phyloP scores from a whole-genome alignment of 495 filamentous ascomycete genomes.

The Bathelium albidoporum region DNA sequence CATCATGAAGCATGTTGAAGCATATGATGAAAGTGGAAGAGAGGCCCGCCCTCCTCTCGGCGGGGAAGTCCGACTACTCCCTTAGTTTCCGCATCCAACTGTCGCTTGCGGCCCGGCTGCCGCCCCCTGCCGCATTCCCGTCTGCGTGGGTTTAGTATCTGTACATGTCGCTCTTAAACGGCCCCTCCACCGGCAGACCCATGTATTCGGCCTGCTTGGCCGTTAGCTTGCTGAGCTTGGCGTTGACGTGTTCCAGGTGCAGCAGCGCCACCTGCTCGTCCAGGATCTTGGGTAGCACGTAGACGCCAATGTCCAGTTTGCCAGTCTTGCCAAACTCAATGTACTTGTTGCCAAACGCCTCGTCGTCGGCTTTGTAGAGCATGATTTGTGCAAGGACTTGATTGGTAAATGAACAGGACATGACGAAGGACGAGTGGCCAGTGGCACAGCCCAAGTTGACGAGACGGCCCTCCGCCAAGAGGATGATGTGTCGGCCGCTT shows the following conservation, averaged over 20 bases:
- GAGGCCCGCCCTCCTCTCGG: background rate
- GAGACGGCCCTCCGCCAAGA: slow-evolving; percentile 94
- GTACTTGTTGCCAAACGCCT: slow-evolving; percentile 82
- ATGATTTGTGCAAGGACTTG: slow-evolving; percentile 99
- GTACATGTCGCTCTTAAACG: slow-evolving; percentile 82
- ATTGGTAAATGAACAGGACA: slow-evolving; percentile 99
- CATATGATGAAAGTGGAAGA: background rate
- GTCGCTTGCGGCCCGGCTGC: background rate
- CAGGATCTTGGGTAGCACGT: slow-evolving; percentile 95
- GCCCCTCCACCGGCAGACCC: slow-evolving; percentile 69
- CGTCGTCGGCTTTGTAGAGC: slow-evolving; percentile 87
- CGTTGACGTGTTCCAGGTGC: slow-evolving; percentile 91
- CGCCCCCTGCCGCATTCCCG: background rate
- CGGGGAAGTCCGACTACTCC: background rate
- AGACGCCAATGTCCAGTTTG: slow-evolving; percentile 87
- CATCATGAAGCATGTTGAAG: slow-evolving; percentile 3
- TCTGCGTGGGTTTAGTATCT: slow-evolving; percentile 39
- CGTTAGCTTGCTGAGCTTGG: slow-evolving; percentile 77
- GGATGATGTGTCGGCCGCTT: slow-evolving; percentile 93
- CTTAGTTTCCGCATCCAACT: background rate
- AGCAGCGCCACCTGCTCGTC: slow-evolving; percentile 95
- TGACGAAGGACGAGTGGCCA: slow-evolving; percentile 98
- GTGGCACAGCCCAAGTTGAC: slow-evolving; percentile 99
- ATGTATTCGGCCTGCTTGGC: slow-evolving; percentile 89
- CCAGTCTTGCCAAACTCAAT: slow-evolving; percentile 85